These are phyloP conservation scores for Xylaria curta DNA, from an alignment of 495 filamentous ascomycete species.

Conservation along the genomic window DNA sequence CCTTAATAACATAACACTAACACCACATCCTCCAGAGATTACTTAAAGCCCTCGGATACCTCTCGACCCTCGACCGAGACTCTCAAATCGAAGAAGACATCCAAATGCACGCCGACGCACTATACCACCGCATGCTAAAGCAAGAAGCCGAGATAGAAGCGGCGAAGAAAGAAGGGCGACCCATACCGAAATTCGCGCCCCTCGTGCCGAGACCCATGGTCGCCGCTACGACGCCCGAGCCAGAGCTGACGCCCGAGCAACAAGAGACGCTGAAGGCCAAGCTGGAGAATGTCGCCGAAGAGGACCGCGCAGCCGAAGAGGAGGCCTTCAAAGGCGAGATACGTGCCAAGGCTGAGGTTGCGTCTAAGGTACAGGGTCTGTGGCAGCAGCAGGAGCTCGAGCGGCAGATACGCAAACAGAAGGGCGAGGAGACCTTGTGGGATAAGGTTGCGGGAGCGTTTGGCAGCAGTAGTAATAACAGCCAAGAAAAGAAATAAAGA, in stretches of 20 bases:
- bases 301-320: conserved; percentile 71
- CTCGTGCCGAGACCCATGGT: conserved; percentile 41
- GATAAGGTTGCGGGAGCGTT: conserved; percentile 51
- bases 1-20: conserved; percentile 7
- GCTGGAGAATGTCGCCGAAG: conserved; percentile 64
- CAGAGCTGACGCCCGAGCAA: conserved; percentile 43
- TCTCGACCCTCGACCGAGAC: conserved; percentile 67
- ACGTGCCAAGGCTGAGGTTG: conserved; percentile 63
- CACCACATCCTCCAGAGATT: conserved; percentile 66
- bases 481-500: conserved; percentile 12
- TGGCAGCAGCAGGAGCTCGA: conserved; percentile 64
- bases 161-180: conserved; percentile 67
- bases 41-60: conserved; percentile 89
- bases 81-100: conserved; percentile 81
- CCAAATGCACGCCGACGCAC: conserved; percentile 90
- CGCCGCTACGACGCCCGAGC: conserved; percentile 18
- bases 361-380: conserved; percentile 57
- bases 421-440: conserved; percentile 60
- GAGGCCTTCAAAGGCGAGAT: conserved; percentile 66
- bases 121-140: conserved; percentile 83
- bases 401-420: conserved; percentile 62
- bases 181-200: conserved; percentile 55
- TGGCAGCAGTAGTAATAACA: not conserved
- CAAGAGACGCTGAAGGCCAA: conserved; percentile 56
- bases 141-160: conserved; percentile 73